Evolutionary conservation across 192 early-diverging fungal species (phyloP), one percentile per base, ranked within the genome.

Genomic region (Podila epicladia): DNA sequence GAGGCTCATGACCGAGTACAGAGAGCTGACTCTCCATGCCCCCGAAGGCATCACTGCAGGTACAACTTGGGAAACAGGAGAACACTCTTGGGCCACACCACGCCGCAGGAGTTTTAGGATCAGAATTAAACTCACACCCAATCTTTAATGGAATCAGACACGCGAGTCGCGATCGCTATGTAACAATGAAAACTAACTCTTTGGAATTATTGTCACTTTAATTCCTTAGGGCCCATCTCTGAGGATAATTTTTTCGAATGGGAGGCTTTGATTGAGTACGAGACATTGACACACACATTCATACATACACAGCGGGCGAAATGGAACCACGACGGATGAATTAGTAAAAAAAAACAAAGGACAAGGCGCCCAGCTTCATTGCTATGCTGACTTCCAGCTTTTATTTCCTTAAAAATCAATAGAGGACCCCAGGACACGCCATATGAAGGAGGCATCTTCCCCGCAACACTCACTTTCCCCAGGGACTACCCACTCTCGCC

Each of bases 401-500:
- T 72, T 62, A 82, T 67, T 73, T 84, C 9, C 73, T 80, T 58
- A 68, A 84, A 62, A 20, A 22, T 58, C 62, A 73, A 62, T 72
- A 96, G 93, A 64, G 95, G 97, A 24, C 97, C 96, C 1, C 91
- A 92, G 58, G 97, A 91, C 55, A 99, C 98, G 17, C 94, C 95
- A 19, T 98, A 95, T 76, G 98, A 98, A 85, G 93, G 93, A 48
- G 98, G 98, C 15, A 88, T 98, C 31, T 98, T 99, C 69, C 89
- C 95, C 26, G 96, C 98, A 2, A 92, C 87, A 9, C 73, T 99
- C 29, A 92, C 78, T 24, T 97, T 98, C 67, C 98, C 96, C 2
- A 91, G 87, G 61, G 98, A 99, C 84, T 99, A 99, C 75, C 98
- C 98, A 31, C 90, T 99, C 32, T 93, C 91, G 38, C 98, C 98